Percentiles rank a stretch among this genome's conserved stretches.
Evolutionary conservation across 306 rosid species (phyloP).

Genomic region (Corylus avellana): DNA sequence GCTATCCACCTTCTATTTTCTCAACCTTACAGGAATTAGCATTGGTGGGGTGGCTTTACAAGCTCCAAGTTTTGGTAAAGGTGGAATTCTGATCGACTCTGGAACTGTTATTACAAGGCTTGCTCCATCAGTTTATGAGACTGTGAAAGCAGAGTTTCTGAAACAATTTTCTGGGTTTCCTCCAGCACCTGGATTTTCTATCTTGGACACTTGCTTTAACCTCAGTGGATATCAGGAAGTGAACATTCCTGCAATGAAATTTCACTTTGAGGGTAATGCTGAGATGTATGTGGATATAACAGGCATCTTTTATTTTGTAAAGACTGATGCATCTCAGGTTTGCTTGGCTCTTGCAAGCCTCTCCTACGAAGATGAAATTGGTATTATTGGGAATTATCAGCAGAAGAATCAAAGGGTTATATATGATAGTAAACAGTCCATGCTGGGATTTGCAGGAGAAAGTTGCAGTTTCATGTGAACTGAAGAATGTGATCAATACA

Average conservation of each 20-base stretch:
- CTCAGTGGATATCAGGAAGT: slow-evolving; percentile 58
- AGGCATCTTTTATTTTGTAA: slow-evolving; percentile 56
- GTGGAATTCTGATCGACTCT: slow-evolving; percentile 65
- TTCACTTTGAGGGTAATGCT: slow-evolving; percentile 65
- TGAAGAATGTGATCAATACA: slow-evolving; percentile 6
- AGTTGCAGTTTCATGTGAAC: slow-evolving; percentile 58
- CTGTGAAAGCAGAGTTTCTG: slow-evolving; percentile 63
- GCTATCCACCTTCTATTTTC: slow-evolving; percentile 58
- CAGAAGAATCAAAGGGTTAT: slow-evolving; percentile 91
- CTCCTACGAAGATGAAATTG: slow-evolving; percentile 46
- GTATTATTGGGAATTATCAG: slow-evolving; percentile 80
- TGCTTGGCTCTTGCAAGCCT: slow-evolving; percentile 83
- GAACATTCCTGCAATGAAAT: slow-evolving; percentile 50
- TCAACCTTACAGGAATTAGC: slow-evolving; percentile 65
- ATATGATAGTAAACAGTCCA: slow-evolving; percentile 62
- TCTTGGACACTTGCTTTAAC: slow-evolving; percentile 77
- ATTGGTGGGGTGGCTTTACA: slow-evolving; percentile 58
- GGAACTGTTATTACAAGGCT: slow-evolving; percentile 85
- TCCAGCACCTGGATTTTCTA: slow-evolving; percentile 58
- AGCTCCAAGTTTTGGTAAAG: slow-evolving; percentile 32
- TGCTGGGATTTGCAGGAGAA: slow-evolving; percentile 80
- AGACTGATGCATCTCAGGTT: slow-evolving; percentile 67
- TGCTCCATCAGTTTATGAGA: slow-evolving; percentile 62
- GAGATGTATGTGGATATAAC: slow-evolving; percentile 59
- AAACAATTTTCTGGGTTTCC: slow-evolving; percentile 67